phyloP scores from a whole-genome alignment of 352 stramenopile genomes.

The Phytophthora pinifolia region DNA sequence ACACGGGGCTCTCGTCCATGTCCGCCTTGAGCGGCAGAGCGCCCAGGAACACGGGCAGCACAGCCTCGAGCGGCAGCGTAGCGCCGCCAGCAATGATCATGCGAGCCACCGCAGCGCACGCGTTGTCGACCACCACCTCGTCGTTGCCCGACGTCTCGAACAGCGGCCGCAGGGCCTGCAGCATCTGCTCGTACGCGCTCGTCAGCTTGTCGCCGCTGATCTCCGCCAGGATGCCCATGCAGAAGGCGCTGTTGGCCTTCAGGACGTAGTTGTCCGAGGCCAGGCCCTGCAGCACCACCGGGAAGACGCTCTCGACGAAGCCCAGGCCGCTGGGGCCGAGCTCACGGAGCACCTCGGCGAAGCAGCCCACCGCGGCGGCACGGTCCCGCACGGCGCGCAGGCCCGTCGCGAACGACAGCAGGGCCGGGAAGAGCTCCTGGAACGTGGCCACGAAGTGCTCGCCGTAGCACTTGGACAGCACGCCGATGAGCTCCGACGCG shows the following conservation, averaged over 20 bases:
- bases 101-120: slow-evolving; percentile 89
- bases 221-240: slow-evolving; percentile 92
- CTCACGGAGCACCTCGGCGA: slow-evolving; percentile 94
- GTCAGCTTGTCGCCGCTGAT: slow-evolving; percentile 71
- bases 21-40: slow-evolving; percentile 96
- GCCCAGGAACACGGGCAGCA: slow-evolving; percentile 93
- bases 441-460: slow-evolving; percentile 91
- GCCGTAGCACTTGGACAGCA: slow-evolving; percentile 94
- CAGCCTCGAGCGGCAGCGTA: slow-evolving; percentile 89
- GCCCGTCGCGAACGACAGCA: slow-evolving; percentile 92
- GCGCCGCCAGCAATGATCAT: slow-evolving; percentile 90
- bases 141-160: slow-evolving; percentile 90
- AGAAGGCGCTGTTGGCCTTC: slow-evolving; percentile 95
- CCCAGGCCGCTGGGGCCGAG: slow-evolving; percentile 75
- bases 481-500: slow-evolving; percentile 93
- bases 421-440: slow-evolving; percentile 87
- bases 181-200: slow-evolving; percentile 89
- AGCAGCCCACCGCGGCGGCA: slow-evolving; percentile 93
- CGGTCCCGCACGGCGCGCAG: slow-evolving; percentile 90
- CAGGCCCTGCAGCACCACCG: slow-evolving; percentile 89
- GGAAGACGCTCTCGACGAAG: slow-evolving; percentile 90
- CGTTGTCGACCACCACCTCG: slow-evolving; percentile 92
- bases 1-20: slow-evolving; percentile 95
- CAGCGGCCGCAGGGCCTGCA: slow-evolving; percentile 90
- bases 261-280: slow-evolving; percentile 92